phyloP scores from a whole-genome alignment of 2,329 filamentous ascomycete genomes.

The Aaosphaeria pasadenensis region DNA sequence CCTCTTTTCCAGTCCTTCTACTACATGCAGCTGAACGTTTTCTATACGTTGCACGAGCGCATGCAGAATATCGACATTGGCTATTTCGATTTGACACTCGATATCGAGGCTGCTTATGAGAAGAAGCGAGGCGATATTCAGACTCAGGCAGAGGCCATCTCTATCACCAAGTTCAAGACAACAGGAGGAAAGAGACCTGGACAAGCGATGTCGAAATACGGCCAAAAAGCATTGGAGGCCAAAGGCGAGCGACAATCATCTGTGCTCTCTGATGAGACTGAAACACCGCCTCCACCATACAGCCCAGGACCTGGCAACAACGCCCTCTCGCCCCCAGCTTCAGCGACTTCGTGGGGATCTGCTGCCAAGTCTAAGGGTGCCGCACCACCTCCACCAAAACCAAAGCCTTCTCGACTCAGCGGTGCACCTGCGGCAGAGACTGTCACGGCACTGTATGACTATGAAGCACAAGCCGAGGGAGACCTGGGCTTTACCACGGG shows the following conservation, averaged over 20 bases:
- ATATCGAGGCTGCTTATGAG: conserved; percentile 88
- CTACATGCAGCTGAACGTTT: conserved; percentile 99
- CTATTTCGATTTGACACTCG: conserved; percentile 89
- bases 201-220: conserved; percentile 35
- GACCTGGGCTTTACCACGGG: conserved; percentile 88
- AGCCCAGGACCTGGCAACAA: conserved; percentile 27
- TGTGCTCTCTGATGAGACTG: conserved; percentile 29
- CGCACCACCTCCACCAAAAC: conserved; percentile 50
- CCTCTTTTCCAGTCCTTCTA: conserved; percentile 99
- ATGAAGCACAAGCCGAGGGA: conserved; percentile 90
- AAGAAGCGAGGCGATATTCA: conserved; percentile 86
- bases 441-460: conserved; percentile 91
- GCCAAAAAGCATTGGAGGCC: conserved; percentile 36
- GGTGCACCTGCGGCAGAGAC: conserved; percentile 67
- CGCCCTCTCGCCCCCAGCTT: conserved; percentile 24
- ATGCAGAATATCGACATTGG: conserved; percentile 98
- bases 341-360: conserved; percentile 40
- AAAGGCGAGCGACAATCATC: conserved; percentile 17
- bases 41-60: conserved; percentile 95
- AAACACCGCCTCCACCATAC: conserved; percentile 41
- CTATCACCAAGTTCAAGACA: conserved; percentile 88
- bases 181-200: conserved; percentile 59
- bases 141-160: conserved; percentile 76
- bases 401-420: conserved; percentile 69
- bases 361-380: conserved; percentile 48